Evolutionary conservation across 805 yeast genomes (phyloP), one percentile per base, ranked within the genome.

Genomic region (Monosporozyma solicola): DNA sequence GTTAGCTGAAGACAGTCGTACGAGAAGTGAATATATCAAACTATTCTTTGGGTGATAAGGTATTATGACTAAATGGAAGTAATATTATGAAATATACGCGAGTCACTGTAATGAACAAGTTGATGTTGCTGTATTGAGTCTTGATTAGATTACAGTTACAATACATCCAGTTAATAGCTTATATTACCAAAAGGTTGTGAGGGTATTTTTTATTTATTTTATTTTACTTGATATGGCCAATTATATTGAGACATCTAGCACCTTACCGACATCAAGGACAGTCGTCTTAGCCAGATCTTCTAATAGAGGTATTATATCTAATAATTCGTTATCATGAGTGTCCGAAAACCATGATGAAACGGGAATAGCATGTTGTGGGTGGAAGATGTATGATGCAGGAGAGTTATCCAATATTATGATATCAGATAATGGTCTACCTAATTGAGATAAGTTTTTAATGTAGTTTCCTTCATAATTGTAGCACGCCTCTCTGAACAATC

Each of bases 321-420:
- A 70, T 62, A 94, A 76, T 75, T 94, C 99, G 67, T 91, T 91
- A 69, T 94, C 99, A 69, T 94, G 99, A 31, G 94, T 83, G 71
- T 94, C 99, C 59, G 96, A 87, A 75, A 94, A 94, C 99, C 99
- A 94, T 68, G 94, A 84, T 59, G 96, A 87, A 31, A 94, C 87
- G 25, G 99, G 99, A 31, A 94, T 85, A 8, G 98, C 95, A 72
- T 94, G 97, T 69, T 89, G 95, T 22, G 99, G 99, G 67, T 94
- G 98, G 76, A 94, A 87, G 53, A 92, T 84, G 70, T 94, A 94
- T n/a, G 97, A 88, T 3, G 98, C 96, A 1, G 99, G 98, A 2
- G 98, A 91, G 70, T 94, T 94, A 73, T 94, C 99, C 58, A 94
- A 82, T 59, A 94, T 94, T 53, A 94, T 90, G 46, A 86, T 74